Base-by-base conservation (phyloP, 495 filamentous ascomycete genomes). In the Aspergillus panamensis region DNA sequence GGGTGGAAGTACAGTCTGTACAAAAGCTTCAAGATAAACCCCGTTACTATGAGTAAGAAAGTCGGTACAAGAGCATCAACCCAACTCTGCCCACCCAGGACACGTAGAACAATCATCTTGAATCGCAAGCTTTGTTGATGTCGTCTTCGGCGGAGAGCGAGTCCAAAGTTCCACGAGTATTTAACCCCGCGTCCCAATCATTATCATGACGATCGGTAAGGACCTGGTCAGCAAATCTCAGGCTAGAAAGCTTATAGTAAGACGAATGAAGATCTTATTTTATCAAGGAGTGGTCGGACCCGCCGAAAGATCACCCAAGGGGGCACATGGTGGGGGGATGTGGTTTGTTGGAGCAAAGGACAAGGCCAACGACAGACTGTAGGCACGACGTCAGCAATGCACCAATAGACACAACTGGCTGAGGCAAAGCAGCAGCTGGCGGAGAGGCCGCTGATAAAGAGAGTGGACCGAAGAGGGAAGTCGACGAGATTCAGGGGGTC, bases 1-100 rank as follows among this genome's bases (percentile, higher is more conserved):
- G 75, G 69, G 58, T 77, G 70, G 7, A 63, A 53, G 57, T 62
- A 70, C 30, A 66, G 32, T 30, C 66, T 61, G 51, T 73, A 72
- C 17, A 71, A 40, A 49, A 52, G 60, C 14, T 53, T 53, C 29
- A 10, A 44, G 12, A 59, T 35, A 8, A 55, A 5, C 32, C 35
- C 32, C 6, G 16, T 32, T 16, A 47, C 16, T 13, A 37, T 42
- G 7, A 57, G 35, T n/a, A 32, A 12, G 16, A 31, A 9, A 9
- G 21, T 25, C 32, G 43, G 14, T 10, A 48, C 10, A 6, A 57
- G 19, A 19, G 32, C 16, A 5, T 31, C 40, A 49, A 14, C 16
- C 7, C 25, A 42, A 20, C 10, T 45, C 31, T 25, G 19, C 9
- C 33, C 33, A 13, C 40, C 17, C 21, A 53, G 12, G 25, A 8